phyloP scores from a whole-genome alignment of 495 filamentous ascomycete genomes.

The Geopyxis carbonaria region DNA sequence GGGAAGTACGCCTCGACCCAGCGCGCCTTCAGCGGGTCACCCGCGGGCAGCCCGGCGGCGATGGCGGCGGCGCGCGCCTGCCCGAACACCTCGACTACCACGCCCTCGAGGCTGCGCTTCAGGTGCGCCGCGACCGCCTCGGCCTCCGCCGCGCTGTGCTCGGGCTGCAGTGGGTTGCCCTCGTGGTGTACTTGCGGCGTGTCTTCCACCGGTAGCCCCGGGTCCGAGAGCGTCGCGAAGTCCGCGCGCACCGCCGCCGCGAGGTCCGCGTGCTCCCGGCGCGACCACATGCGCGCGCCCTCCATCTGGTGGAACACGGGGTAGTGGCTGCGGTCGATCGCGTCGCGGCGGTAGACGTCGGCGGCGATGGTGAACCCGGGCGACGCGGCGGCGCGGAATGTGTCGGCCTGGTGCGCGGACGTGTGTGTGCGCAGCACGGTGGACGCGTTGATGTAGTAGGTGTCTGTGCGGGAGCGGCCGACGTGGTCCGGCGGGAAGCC shows the following conservation, averaged over 20 bases:
- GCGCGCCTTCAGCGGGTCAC: conserved; percentile 55
- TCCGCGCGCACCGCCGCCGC: conserved; percentile 47
- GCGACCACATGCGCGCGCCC: conserved; percentile 79
- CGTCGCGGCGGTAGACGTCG: conserved; percentile 94
- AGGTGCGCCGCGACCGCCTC: conserved; percentile 73
- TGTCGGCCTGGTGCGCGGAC: conserved; percentile 76
- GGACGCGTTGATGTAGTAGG: conserved; percentile 80
- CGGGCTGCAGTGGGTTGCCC: conserved; percentile 66
- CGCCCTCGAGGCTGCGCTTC: conserved; percentile 71
- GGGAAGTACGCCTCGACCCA: conserved; percentile 98
- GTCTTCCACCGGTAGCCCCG: conserved; percentile 64
- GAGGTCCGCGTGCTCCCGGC: conserved; percentile 40
- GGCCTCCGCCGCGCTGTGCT: conserved; percentile 58
- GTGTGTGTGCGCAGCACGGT: conserved; percentile 87
- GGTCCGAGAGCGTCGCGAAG: conserved; percentile 44
- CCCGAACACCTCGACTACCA: conserved; percentile 78
- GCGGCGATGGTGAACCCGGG: conserved; percentile 78
- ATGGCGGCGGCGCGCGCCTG: conserved; percentile 52
- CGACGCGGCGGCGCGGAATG: conserved; percentile 55
- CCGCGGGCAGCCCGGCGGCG: conserved; percentile 32
- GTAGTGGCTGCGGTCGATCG: conserved; percentile 86
- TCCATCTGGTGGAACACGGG: conserved; percentile 99
- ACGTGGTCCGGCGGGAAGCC: conserved; percentile 83
- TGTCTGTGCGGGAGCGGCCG: conserved; percentile 72
- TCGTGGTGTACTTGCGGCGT: conserved; percentile 58